Base-by-base conservation (phyloP, 345 rosid species). In the Mercurialis annua region DNA sequence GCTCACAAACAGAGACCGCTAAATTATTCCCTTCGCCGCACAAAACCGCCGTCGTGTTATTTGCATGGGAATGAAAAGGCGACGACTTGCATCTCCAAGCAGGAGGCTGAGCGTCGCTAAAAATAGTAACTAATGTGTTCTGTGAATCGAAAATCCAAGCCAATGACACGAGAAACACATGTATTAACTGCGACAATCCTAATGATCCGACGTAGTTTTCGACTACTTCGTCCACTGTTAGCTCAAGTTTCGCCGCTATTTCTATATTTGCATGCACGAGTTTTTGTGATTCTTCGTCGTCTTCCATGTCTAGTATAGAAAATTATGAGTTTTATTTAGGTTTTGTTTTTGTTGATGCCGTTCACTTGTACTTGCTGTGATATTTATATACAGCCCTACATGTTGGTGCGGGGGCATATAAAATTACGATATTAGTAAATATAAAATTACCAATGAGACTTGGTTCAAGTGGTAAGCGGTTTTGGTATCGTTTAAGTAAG, bases 101-200 rank as follows among this genome's bases (percentile, higher is more conserved):
- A 26, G 78, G 31, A 0, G 96, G 97, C 40, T 77, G 83, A 7
- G 96, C 91, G 16, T 91, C 97, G 27, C 80, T 84, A 69, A 88
- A 88, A 58, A 91, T 89, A 23, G 89, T 85, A 36, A 77, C 62
- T 31, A 91, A 78, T 11, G 97, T 78, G 66, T 73, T 77, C 34
- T 86, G 95, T 7, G 97, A 80, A 67, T 90, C 96, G 20, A 90
- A 87, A 36, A 82, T 58, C 90, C 89, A 85, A 20, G 91, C 87
- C 0, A 88, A 42, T 6, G 92, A 88, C 14, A 83, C 90, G 73
- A 91, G 65, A 16, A 87, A 55, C 52, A 84, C 90, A 29, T 88
- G 97, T 36, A 84, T 11, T 36, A 86, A 43, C 75, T 91, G 97
- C 54, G 87, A 80, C 10, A 80, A 12, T 1, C 97, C 96, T 12